These are phyloP conservation scores for Rubus idaeus DNA, from an alignment of 306 rosid species.

Conservation along the genomic window DNA sequence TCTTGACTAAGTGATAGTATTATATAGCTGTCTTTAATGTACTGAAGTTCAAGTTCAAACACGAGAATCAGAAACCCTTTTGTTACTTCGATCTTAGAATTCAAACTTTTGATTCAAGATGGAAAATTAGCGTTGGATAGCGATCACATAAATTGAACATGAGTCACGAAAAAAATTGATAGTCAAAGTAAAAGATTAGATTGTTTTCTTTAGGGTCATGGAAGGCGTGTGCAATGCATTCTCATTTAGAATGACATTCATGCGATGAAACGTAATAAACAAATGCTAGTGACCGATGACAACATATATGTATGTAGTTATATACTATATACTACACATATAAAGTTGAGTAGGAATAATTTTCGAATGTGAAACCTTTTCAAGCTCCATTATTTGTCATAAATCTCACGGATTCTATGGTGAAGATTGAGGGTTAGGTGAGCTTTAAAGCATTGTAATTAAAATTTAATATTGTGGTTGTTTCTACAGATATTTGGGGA, in stretches of 20 bases:
- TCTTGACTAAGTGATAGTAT: neutral
- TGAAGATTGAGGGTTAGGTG: neutral
- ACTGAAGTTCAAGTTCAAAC: neutral
- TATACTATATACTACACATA: too few species aligned
- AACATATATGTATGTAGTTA: neutral
- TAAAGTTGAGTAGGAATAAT: neutral
- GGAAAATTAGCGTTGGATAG: neutral
- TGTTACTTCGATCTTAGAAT: neutral
- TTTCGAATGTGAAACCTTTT: neutral
- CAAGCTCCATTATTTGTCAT: too few species aligned
- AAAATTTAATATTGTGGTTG: too few species aligned
- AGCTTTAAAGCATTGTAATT: neutral
- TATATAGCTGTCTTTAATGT: neutral
- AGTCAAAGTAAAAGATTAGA: slow-evolving; percentile 5
- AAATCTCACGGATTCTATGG: neutral
- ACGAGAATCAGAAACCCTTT: neutral
- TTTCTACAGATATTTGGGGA: too few species aligned
- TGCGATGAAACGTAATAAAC: neutral
- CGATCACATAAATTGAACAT: neutral
- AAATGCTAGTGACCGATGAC: neutral
- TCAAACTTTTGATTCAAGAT: slow-evolving; percentile 7
- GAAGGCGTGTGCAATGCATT: slow-evolving; percentile 1
- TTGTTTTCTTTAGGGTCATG: slow-evolving; percentile 1
- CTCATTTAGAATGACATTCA: neutral
- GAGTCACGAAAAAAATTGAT: neutral